These are phyloP conservation scores for Suillus americanus DNA, from an alignment of 768 basidiomycete species.

Conservation along the genomic window DNA sequence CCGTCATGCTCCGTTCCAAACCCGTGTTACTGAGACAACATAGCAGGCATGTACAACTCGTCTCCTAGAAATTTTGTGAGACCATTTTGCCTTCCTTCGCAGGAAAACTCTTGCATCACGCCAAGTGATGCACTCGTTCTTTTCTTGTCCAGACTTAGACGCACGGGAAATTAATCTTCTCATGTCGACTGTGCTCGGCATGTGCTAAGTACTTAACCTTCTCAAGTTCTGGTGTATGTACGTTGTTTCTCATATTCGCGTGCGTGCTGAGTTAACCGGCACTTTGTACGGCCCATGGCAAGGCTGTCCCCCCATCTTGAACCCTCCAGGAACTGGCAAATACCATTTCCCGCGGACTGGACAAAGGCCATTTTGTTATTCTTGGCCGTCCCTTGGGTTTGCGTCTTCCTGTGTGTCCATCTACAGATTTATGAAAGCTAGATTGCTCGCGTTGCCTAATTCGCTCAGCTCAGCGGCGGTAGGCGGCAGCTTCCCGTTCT, in stretches of 20 bases:
- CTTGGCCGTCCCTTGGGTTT: background rate
- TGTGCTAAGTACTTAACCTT: background rate
- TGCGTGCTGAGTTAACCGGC: background rate
- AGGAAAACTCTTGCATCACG: background rate
- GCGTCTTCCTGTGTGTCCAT: background rate
- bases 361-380: background rate
- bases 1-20: background rate
- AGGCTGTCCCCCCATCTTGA: background rate
- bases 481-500: background rate
- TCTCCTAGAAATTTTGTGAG: background rate
- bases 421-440: background rate
- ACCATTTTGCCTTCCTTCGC: background rate
- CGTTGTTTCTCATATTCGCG: background rate
- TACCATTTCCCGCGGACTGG: background rate
- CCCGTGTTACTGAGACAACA: background rate
- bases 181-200: background rate
- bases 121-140: background rate
- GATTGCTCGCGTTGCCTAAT: background rate
- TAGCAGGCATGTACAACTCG: background rate
- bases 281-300: background rate
- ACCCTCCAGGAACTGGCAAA: background rate
- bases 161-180: constrained; percentile 2
- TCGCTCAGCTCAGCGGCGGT: background rate
- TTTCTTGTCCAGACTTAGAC: background rate
- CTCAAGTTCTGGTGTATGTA: background rate